Evolutionary conservation across 805 yeast species (phyloP).

Genomic region (Spathaspora sp.): DNA sequence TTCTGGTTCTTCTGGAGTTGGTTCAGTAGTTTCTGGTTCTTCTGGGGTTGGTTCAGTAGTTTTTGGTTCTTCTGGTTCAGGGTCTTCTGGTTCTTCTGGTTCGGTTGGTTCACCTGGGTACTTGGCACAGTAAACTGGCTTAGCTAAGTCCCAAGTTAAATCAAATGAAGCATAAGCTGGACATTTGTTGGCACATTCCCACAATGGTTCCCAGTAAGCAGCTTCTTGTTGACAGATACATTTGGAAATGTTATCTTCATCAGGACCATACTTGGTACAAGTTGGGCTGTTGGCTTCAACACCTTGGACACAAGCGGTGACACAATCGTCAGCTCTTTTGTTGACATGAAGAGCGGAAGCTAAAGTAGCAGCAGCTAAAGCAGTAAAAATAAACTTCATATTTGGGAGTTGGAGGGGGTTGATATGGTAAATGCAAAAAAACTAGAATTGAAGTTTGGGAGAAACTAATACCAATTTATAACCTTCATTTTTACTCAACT

Average conservation of each 20-base stretch:
- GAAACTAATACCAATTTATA: not conserved
- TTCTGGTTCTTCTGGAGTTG: not conserved
- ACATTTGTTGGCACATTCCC: not conserved
- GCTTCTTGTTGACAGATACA: not conserved
- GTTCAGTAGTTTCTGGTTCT: not conserved
- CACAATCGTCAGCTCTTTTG: not conserved
- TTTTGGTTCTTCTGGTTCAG: not conserved
- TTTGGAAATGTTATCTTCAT: not conserved
- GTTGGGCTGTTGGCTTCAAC: not conserved
- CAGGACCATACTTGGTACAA: constrained; percentile 1
- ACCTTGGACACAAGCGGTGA: not conserved
- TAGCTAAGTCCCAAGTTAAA: not conserved
- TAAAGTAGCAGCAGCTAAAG: constrained; percentile 1
- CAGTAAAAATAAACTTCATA: constrained; percentile 1
- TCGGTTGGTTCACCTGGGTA: not conserved
- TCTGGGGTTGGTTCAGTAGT: not conserved
- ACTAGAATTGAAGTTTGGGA: not conserved
- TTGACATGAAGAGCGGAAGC: not conserved
- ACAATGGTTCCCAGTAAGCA: not conserved
- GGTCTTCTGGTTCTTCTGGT: not conserved
- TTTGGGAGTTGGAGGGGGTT: not conserved
- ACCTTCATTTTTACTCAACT: no score
- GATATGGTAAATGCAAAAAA: not conserved
- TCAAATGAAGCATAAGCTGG: not conserved
- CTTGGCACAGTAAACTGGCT: not conserved